Percentiles rank a stretch among this genome's conserved stretches.
These are phyloP conservation scores for Hirschioporus abietinus DNA, from an alignment of 768 basidiomycete genomes.

Conservation along the genomic window DNA sequence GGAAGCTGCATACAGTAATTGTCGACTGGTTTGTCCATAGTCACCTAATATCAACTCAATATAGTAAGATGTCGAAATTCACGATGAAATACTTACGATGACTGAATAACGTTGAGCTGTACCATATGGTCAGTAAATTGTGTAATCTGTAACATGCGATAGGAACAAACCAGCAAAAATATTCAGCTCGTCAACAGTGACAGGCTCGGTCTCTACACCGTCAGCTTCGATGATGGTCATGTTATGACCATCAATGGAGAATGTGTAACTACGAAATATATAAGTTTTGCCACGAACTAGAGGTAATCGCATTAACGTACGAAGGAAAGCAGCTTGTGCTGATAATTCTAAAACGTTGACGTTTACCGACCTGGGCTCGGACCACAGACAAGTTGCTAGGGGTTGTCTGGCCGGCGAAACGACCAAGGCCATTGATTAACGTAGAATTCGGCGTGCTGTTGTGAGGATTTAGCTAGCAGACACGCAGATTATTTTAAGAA, in stretches of 20 bases:
- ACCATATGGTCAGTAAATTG: neutral
- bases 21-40: slow-evolving; percentile 34
- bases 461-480: neutral
- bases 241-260: slow-evolving; percentile 3
- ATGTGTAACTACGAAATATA: slow-evolving; percentile 21
- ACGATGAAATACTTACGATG: slow-evolving; percentile 2
- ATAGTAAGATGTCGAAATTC: neutral
- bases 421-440: slow-evolving; percentile 12
- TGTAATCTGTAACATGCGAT: neutral
- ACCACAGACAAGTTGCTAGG: neutral
- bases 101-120: slow-evolving; percentile 9
- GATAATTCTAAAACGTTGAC: slow-evolving; percentile 33
- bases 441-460: slow-evolving; percentile 12
- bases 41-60: slow-evolving; percentile 6
- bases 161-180: slow-evolving; percentile 10
- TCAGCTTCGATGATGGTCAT: slow-evolving; percentile 11
- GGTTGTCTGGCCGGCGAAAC: slow-evolving; percentile 8
- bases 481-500: neutral
- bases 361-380: neutral
- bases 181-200: slow-evolving; percentile 10
- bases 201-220: slow-evolving; percentile 10
- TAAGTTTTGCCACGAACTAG: slow-evolving; percentile 24
- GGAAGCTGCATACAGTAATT: slow-evolving; percentile 43
- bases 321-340: slow-evolving; percentile 12
- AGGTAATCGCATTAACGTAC: neutral